These are phyloP conservation scores for Peronospora destructor DNA, from an alignment of 352 stramenopile genomes.

Conservation along the genomic window DNA sequence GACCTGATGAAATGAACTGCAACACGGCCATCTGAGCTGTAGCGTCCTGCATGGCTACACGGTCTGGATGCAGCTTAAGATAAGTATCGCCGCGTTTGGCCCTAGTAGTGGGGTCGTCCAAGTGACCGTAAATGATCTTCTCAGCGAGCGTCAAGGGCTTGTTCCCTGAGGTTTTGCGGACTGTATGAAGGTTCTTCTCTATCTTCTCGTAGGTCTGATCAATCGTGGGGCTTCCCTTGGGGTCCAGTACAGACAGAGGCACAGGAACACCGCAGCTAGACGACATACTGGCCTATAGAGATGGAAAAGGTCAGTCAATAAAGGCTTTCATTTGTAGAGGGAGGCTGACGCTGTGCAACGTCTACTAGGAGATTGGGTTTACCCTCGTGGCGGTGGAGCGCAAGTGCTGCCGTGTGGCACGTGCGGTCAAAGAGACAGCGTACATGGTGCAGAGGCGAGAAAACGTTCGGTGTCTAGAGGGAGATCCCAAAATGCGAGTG, in stretches of 20 bases:
- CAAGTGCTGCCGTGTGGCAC: slow-evolving; percentile 58
- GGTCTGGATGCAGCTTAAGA: slow-evolving; percentile 89
- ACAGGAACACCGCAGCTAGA: slow-evolving; percentile 66
- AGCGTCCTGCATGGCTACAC: slow-evolving; percentile 92
- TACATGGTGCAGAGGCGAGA: slow-evolving; percentile 34
- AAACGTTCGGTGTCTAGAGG: slow-evolving; percentile 22
- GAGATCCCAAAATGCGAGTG: slow-evolving; percentile 74
- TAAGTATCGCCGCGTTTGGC: slow-evolving; percentile 88
- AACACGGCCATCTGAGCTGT: slow-evolving; percentile 93
- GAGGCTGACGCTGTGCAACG: not conserved
- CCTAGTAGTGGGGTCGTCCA: slow-evolving; percentile 81
- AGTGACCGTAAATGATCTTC: slow-evolving; percentile 93
- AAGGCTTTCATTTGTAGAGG: too few species aligned
- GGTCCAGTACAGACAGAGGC: slow-evolving; percentile 86
- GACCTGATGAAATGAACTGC: slow-evolving; percentile 92
- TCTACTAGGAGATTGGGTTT: slow-evolving; percentile 7
- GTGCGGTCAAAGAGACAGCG: slow-evolving; percentile 51
- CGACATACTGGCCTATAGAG: slow-evolving; percentile 51
- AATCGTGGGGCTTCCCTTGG: slow-evolving; percentile 87
- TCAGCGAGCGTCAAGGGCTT: slow-evolving; percentile 88
- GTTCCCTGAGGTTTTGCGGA: slow-evolving; percentile 86
- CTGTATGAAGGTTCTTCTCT: slow-evolving; percentile 83
- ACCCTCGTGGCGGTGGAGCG: slow-evolving; percentile 62
- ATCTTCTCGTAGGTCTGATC: slow-evolving; percentile 91
- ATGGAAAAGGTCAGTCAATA: not conserved